Evolutionary conservation across 768 basidiomycete species (phyloP).

Genomic region (Mycena filopes): DNA sequence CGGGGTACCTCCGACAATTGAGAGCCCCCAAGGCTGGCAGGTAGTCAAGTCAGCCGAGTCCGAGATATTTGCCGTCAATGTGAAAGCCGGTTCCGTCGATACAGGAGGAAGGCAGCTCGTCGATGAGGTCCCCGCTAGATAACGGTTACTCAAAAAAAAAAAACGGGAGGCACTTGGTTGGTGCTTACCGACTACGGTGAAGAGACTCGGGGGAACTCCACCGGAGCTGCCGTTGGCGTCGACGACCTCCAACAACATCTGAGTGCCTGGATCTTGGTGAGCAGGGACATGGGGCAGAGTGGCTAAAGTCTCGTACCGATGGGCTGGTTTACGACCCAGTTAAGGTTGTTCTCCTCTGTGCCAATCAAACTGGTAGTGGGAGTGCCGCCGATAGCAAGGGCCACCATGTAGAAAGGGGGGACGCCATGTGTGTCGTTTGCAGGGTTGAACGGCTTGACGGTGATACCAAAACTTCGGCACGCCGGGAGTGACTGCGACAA

Average conservation of each 20-base stretch:
- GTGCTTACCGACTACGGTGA: conserved; percentile 46
- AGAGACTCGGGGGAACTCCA: conserved; percentile 42
- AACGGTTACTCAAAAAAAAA: conserved; percentile 7
- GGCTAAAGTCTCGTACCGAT: conserved; percentile 40
- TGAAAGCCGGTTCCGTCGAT: conserved; percentile 40
- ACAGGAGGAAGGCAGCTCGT: conserved; percentile 44
- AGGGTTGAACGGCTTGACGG: conserved; percentile 36
- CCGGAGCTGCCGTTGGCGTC: conserved; percentile 51
- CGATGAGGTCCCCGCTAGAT: conserved; percentile 41
- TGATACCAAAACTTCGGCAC: conserved; percentile 36
- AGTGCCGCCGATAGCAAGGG: conserved; percentile 43
- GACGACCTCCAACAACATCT: conserved; percentile 48
- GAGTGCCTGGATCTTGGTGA: conserved; percentile 42
- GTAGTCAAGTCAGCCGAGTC: conserved; percentile 44
- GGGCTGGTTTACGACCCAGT: conserved; percentile 48
- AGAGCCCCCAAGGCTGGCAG: conserved; percentile 55
- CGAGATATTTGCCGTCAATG: conserved; percentile 48
- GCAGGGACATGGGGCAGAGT: background rate
- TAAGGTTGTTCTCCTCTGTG: conserved; percentile 37
- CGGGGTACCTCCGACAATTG: conserved; percentile 49
- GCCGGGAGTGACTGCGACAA: conserved; percentile 35
- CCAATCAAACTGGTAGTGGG: conserved; percentile 44
- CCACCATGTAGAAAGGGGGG: conserved; percentile 50
- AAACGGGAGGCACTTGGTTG: background rate
- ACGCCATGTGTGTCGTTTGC: conserved; percentile 34